These are phyloP conservation scores for Scutellaria baicalensis DNA, from an alignment of 257 asterid genomes.

Conservation along the genomic window DNA sequence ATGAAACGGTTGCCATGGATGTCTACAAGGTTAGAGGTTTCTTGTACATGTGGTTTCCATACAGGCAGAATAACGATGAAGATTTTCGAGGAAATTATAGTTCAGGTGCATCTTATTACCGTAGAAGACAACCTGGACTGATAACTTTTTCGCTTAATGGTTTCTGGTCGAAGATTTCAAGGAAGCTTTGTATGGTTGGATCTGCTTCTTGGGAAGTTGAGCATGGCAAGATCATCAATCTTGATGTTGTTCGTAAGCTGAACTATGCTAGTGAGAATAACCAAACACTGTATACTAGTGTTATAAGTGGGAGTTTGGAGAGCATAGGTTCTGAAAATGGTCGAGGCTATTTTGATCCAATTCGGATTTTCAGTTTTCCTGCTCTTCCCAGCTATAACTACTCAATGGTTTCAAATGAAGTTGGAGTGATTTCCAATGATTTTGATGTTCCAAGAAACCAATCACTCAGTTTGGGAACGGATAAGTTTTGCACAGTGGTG, in stretches of 20 bases:
- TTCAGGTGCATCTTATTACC: constrained; percentile 14
- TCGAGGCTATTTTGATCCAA: too few species aligned
- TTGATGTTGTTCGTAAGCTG: constrained; percentile 44
- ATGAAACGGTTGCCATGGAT: constrained; percentile 22
- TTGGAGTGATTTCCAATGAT: too few species aligned
- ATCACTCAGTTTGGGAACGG: constrained; percentile 17
- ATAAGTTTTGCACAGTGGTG: constrained; percentile 20
- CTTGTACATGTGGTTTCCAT: constrained; percentile 19
- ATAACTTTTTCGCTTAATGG: constrained; percentile 33
- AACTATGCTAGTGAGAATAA: constrained; percentile 11
- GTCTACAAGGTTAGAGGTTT: constrained; percentile 30
- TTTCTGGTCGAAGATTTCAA: constrained; percentile 45
- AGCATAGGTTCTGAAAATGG: too few species aligned
- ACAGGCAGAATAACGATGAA: neutral
- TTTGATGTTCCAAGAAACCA: constrained; percentile 3
- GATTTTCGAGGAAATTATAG: neutral
- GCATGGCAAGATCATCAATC: constrained; percentile 18
- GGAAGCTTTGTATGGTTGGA: constrained; percentile 59
- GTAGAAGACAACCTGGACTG: neutral
- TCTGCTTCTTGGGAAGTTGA: constrained; percentile 19
- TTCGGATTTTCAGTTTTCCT: constrained; percentile 29
- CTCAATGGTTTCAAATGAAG: constrained; percentile 25
- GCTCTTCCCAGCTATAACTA: constrained; percentile 23
- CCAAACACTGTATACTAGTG: constrained; percentile 26
- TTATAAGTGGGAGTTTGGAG: too few species aligned